Conservation (phyloP, 495 filamentous ascomycete species). For the Penicillium daleae region DNA sequence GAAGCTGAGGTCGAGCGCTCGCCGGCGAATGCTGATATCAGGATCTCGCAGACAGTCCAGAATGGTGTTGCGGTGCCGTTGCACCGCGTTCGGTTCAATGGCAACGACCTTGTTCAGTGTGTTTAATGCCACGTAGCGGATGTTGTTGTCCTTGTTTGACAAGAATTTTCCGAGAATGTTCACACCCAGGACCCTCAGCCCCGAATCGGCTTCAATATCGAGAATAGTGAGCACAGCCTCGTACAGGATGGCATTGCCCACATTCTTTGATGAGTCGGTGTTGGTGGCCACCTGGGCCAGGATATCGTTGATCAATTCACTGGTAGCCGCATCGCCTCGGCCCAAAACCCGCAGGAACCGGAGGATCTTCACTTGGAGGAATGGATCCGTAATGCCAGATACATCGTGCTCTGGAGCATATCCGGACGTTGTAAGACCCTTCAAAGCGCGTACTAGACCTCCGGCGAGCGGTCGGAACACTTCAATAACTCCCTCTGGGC, state of each 20-base stretch:
- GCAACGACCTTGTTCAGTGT: constrained; percentile 98
- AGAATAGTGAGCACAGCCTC: constrained; percentile 97
- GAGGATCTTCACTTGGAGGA: constrained; percentile 95
- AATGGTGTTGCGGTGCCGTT: constrained; percentile 95
- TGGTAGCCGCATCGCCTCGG: constrained; percentile 84
- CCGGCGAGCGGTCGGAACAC: constrained; percentile 82
- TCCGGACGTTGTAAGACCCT: constrained; percentile 88
- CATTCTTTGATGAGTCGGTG: constrained; percentile 97
- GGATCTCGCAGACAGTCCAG: constrained; percentile 94
- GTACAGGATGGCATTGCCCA: constrained; percentile 96
- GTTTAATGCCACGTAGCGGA: constrained; percentile 96
- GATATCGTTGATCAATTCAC: constrained; percentile 98
- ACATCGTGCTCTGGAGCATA: constrained; percentile 99
- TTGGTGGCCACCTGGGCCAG: constrained; percentile 98
- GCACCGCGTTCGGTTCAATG: constrained; percentile 96
- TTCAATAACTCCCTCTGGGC: constrained; percentile 82
- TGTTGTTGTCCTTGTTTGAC: constrained; percentile 97
- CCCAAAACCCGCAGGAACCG: constrained; percentile 82
- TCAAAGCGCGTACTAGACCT: constrained; percentile 84
- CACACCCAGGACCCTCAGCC: constrained; percentile 89
- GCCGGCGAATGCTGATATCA: constrained; percentile 96
- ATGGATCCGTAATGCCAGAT: constrained; percentile 97
- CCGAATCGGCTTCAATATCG: constrained; percentile 96
- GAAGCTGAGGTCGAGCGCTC: constrained; percentile 95
- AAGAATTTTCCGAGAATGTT: constrained; percentile 99